Conservation (phyloP, 2,329 filamentous ascomycete genomes). For the Graphiopsis chlorocephala region DNA sequence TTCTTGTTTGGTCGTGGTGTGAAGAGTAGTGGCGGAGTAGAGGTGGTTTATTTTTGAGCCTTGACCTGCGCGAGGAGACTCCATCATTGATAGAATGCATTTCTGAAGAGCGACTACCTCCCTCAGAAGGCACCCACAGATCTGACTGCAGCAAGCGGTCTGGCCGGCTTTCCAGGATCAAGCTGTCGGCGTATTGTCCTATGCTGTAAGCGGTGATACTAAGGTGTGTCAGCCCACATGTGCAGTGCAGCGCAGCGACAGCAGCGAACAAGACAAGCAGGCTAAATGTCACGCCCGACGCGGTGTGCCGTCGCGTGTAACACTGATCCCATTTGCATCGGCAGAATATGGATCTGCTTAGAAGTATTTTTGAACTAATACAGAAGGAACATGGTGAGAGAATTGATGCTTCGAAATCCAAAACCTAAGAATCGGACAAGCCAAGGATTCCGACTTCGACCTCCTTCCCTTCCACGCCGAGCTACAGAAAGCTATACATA, state of each 20-base stretch:
- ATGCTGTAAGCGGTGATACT: neutral
- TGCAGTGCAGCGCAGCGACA: neutral
- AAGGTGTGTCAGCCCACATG: constrained; percentile 3
- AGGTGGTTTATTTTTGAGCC: neutral
- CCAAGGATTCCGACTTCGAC: no score
- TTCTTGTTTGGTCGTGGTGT: neutral
- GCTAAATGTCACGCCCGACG: neutral
- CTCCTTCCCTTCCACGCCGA: no score
- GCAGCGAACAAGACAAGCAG: neutral
- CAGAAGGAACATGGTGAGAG: no score
- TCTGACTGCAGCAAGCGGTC: neutral
- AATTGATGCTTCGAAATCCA: no score
- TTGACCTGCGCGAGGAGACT: neutral
- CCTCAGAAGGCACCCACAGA: neutral
- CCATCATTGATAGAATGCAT: neutral
- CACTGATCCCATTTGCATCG: neutral
- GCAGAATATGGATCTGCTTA: neutral
- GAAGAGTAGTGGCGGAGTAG: neutral
- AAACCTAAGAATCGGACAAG: no score
- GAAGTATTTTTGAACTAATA: no score
- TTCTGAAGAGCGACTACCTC: neutral
- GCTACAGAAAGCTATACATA: no score
- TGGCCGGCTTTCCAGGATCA: neutral
- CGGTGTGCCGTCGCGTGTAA: neutral
- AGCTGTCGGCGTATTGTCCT: neutral